These are phyloP conservation scores for Tricholoma sp. DNA, from an alignment of 768 basidiomycete species.

Conservation along the genomic window DNA sequence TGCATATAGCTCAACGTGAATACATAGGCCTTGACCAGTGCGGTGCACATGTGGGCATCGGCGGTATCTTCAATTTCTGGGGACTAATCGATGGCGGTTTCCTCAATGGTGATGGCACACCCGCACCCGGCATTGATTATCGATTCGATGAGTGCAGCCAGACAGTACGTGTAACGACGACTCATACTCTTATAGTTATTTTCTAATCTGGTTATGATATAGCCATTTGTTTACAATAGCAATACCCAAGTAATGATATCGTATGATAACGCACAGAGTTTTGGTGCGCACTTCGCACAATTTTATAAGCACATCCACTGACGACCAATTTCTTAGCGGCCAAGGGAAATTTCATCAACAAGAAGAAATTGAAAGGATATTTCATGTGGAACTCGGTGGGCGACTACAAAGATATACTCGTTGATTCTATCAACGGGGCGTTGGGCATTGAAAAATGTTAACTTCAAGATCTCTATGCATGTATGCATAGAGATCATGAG, in stretches of 20 bases:
- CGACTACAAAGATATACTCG: too few relatives aligned
- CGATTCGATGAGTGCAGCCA: constrained; percentile 64
- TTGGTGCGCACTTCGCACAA: constrained; percentile 26
- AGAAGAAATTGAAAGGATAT: too few relatives aligned
- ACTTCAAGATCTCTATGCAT: too few relatives aligned
- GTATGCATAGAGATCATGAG: too few relatives aligned
- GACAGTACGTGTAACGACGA: constrained; percentile 52
- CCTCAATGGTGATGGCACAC: constrained; percentile 39
- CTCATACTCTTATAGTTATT: not conserved
- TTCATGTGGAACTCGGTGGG: too few relatives aligned
- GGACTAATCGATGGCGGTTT: constrained; percentile 52
- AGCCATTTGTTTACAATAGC: constrained; percentile 68
- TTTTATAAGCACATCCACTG: too few relatives aligned
- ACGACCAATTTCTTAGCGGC: too few relatives aligned
- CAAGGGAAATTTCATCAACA: too few relatives aligned
- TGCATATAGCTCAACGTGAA: not conserved
- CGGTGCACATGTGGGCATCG: constrained; percentile 27
- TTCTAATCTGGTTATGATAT: not conserved
- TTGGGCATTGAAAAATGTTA: too few relatives aligned
- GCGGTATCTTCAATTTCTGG: constrained; percentile 58
- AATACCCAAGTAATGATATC: constrained; percentile 54
- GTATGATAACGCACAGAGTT: constrained; percentile 60
- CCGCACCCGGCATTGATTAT: constrained; percentile 49
- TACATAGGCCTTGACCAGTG: constrained; percentile 41
- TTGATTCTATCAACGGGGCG: too few relatives aligned